phyloP scores from a whole-genome alignment of 768 basidiomycete species.

The Leccinum rimulosum region DNA sequence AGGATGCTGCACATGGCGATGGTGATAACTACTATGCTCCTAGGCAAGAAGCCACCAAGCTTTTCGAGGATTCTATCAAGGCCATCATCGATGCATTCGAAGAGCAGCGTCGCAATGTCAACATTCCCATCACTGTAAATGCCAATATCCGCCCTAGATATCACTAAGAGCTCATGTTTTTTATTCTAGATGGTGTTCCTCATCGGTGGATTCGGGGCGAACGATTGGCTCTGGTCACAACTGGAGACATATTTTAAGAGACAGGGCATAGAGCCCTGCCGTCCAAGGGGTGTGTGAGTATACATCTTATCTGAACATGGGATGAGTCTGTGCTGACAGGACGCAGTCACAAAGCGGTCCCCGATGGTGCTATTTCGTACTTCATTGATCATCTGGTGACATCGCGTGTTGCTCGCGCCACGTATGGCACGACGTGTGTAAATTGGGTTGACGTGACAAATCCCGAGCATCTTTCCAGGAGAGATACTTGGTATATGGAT shows the following conservation, averaged over 20 bases:
- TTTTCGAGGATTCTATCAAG: conserved; percentile 43
- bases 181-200: conserved; percentile 35
- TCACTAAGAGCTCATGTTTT: neutral
- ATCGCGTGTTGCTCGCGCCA: conserved; percentile 41
- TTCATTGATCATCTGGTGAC: conserved; percentile 44
- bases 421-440: conserved; percentile 53
- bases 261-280: conserved; percentile 38
- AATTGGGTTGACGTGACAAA: neutral
- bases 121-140: conserved; percentile 30
- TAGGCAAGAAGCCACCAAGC: conserved; percentile 35
- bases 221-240: conserved; percentile 40
- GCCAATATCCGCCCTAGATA: neutral
- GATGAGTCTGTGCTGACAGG: neutral
- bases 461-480: conserved; percentile 11
- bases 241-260: conserved; percentile 37
- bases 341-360: conserved; percentile 43
- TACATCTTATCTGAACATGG: conserved; percentile 3
- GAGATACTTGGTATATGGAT: conserved; percentile 2
- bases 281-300: conserved; percentile 49
- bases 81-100: conserved; percentile 32
- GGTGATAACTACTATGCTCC: neutral
- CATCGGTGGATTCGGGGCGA: conserved; percentile 51
- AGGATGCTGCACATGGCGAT: neutral
- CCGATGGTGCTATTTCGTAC: conserved; percentile 43
- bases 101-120: conserved; percentile 22